Evolutionary conservation across 2,329 filamentous ascomycete species (phyloP), one percentile per base, ranked within the genome.

Genomic region (Xylaria sp.): DNA sequence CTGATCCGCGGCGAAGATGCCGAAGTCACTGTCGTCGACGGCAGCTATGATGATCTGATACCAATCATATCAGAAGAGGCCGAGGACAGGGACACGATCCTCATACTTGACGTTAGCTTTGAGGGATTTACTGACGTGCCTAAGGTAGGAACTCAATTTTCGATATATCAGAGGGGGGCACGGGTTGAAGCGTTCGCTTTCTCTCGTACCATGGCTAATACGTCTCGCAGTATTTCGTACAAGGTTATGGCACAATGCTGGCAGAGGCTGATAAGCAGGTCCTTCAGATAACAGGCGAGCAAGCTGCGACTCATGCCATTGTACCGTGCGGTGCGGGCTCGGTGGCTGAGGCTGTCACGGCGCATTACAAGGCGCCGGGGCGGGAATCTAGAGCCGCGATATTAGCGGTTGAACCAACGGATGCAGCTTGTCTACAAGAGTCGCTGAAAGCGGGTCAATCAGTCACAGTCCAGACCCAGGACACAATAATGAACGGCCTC

Each of bases 231-330:
- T 93, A 89, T 87, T 89, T 94, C 21, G 89, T 92, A 0, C 87
- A 94, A 63, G 92, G 92, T 0, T 95, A 94, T 70, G 81, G 81
- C 4, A 92, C 90, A 0, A 89, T 94, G 83, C 78, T 94, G 64
- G 73, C 76, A 2, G 92, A 95, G 71, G 79, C 86, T 0, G 89
- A 92, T 52, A 73, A 79, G 19, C 90, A 94, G 70, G 71, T 89
- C 9, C 71, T 80, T 0, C 75, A 76, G 0, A 67, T 78, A 0
- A 72, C 77, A 0, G 74, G 71, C 1, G 68, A 78, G 0, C 66
- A 70, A 4, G 64, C 75, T 3, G 78, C 82, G 5, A 83, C 78
- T 0, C 76, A 86, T 9, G 81, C 88, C 31, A 74, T 94, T 14
- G 83, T 84, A 0, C 89, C 91, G 0, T 88, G 90, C 1, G 91